Evolutionary conservation across 2,329 filamentous ascomycete species (phyloP).

Genomic region (Aspergillus sp.): DNA sequence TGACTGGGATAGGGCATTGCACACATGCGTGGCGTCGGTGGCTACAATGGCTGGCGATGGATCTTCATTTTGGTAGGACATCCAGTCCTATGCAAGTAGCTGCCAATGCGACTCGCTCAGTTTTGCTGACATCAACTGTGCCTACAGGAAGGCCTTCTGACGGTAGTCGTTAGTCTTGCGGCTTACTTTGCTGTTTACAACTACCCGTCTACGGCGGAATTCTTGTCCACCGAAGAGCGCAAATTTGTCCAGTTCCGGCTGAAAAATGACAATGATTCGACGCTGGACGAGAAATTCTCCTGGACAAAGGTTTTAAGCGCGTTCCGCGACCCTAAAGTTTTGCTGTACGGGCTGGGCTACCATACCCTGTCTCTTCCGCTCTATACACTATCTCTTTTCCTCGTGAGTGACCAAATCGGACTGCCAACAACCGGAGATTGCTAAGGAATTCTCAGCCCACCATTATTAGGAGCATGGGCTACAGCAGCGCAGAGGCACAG

Average conservation of each 20-base stretch:
- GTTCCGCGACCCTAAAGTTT: conserved; percentile 59
- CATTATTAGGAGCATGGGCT: conserved; percentile 36
- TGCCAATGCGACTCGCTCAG: neutral
- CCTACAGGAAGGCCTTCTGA: conserved; percentile 56
- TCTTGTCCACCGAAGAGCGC: conserved; percentile 42
- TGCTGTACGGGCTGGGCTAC: conserved; percentile 62
- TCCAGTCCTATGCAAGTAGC: too few relatives aligned
- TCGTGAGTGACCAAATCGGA: too few relatives aligned
- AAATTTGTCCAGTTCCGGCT: conserved; percentile 54
- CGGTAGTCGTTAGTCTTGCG: conserved; percentile 44
- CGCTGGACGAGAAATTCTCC: conserved; percentile 56
- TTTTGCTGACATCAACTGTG: neutral
- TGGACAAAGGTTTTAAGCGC: conserved; percentile 59
- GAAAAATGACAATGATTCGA: conserved; percentile 59
- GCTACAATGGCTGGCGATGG: conserved; percentile 52
- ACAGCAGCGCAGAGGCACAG: conserved; percentile 34
- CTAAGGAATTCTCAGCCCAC: too few relatives aligned
- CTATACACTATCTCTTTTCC: conserved; percentile 32
- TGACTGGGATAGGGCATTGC: conserved; percentile 35
- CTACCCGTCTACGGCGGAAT: conserved; percentile 34
- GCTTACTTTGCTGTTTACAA: conserved; percentile 36
- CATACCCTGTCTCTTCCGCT: conserved; percentile 60
- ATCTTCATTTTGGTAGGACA: conserved; percentile 52
- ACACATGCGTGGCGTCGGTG: conserved; percentile 38
- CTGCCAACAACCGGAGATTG: too few relatives aligned